Evolutionary conservation across 331 rosid genomes (phyloP), one percentile per base, ranked within the genome.

Genomic region (Rosa hybrid): DNA sequence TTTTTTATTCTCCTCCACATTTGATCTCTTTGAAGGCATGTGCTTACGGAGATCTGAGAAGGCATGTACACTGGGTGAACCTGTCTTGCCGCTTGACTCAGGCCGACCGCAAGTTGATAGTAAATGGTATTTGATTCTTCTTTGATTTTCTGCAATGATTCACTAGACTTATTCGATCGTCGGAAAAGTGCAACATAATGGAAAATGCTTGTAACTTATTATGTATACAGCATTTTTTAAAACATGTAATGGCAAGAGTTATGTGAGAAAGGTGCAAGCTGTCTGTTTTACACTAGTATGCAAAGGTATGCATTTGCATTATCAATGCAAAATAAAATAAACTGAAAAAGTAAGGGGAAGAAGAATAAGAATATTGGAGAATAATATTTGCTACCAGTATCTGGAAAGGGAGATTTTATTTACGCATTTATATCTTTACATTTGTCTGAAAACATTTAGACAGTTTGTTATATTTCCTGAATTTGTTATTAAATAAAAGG

Each of bases 31-130:
- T 82, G 79, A 80, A 96, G 99, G 98, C 79, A 87, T 93, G 97
- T 96, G 99, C 90, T 88, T 85, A 80, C 91, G 91, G 84, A 84
- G 97, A 86, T 88, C 84, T 87, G 89, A 90, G 92, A 85, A 79
- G 79, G 94, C 93, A 69, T 86, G 89, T 82, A 49, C 76, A 72
- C 84, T 86, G 86, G 98, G 97, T 81, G 97, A 92, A 82, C 80
- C 94, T 45, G 80, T 86, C 81, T 65, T 89, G 46, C 90, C 91
- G 39, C 80, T 85, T 71, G 88, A 82, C 78, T 81, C 86, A 10
- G 89, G 90, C 62, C 85, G 46, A 50, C 92, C 91, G 20, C 91
- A 62, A 81, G 88, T 93, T 63, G 80, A 85, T 83, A 93, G 83
- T 83, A 80, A 91, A 83, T 93, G 99, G 99, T 96, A 93, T 78